A percentile compares a stretch with the other conserved stretches of the same genome.
phyloP scores from a whole-genome alignment of 148 eudicot genomes.

The Camellia lanceoleosa region DNA sequence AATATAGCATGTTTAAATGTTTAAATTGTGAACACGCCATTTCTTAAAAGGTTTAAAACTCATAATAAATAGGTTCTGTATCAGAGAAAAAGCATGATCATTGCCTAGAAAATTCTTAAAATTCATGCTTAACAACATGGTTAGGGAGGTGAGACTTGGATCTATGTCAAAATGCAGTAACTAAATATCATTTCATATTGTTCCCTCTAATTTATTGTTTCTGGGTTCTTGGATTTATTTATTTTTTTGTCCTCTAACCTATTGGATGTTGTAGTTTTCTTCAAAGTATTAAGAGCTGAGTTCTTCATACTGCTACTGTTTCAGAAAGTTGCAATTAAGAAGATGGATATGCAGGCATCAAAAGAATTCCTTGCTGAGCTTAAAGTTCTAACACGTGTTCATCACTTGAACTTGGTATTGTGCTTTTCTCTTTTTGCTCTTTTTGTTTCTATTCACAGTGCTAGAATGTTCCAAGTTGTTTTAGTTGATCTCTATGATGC shows the following conservation, averaged over 20 bases:
- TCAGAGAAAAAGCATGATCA: too few relatives aligned
- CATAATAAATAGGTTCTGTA: too few relatives aligned
- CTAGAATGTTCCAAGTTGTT: neutral
- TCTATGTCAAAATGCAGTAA: too few relatives aligned
- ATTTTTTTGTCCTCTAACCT: neutral
- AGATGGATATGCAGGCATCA: slow-evolving; percentile 49
- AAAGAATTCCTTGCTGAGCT: slow-evolving; percentile 58
- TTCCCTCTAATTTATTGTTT: neutral
- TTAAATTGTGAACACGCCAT: too few relatives aligned
- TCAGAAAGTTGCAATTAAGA: slow-evolving; percentile 62
- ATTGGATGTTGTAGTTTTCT: neutral
- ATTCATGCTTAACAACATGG: too few relatives aligned
- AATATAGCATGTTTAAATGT: too few relatives aligned
- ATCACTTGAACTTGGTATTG: slow-evolving; percentile 54
- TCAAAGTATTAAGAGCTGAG: neutral
- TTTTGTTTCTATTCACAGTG: neutral
- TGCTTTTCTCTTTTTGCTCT: neutral
- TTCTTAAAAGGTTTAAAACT: too few relatives aligned
- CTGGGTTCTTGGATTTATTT: neutral
- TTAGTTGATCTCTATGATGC: too few relatives aligned
- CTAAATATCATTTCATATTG: neutral
- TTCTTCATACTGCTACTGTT: neutral
- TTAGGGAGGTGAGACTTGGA: too few relatives aligned
- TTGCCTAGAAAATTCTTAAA: too few relatives aligned
- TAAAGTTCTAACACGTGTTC: slow-evolving; percentile 55